phyloP scores from a whole-genome alignment of 495 filamentous ascomycete genomes.

The Penicillium desertorum region DNA sequence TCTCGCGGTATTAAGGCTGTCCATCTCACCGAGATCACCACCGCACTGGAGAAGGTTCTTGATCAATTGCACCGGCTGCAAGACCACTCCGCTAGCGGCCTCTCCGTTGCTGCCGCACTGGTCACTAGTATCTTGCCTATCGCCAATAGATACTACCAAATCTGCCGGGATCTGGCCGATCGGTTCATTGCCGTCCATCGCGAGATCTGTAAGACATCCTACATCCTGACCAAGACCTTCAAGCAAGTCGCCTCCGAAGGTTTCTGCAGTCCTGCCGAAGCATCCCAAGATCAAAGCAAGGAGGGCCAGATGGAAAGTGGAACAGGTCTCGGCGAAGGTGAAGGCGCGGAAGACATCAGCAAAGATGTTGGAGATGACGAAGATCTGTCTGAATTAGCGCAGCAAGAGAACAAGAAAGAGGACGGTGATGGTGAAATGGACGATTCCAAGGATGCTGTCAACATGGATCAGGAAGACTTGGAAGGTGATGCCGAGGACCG shows the following conservation, averaged over 20 bases:
- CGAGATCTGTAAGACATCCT: conserved; percentile 69
- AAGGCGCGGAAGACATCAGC: conserved; percentile 94
- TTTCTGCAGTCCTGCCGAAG: conserved; percentile 85
- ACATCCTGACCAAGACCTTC: conserved; percentile 72
- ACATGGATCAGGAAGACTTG: conserved; percentile 90
- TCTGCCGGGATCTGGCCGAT: conserved; percentile 52
- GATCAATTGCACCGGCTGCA: conserved; percentile 51
- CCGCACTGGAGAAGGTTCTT: conserved; percentile 51
- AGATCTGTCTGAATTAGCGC: conserved; percentile 86
- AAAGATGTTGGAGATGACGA: conserved; percentile 94
- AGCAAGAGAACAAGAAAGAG: conserved; percentile 65
- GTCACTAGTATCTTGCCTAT: conserved; percentile 71
- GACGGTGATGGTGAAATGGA: conserved; percentile 67
- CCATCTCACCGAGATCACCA: conserved; percentile 54
- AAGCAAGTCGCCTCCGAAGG: conserved; percentile 74
- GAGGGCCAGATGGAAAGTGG: conserved; percentile 80
- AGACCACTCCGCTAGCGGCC: conserved; percentile 37
- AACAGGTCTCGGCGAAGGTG: conserved; percentile 95
- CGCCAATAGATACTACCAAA: conserved; percentile 66
- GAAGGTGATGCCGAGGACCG: conserved; percentile 41
- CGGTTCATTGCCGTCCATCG: conserved; percentile 60
- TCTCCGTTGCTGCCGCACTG: conserved; percentile 55
- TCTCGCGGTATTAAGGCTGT: conserved; percentile 56
- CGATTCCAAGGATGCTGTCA: conserved; percentile 77
- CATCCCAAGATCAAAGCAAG: conserved; percentile 64